A percentile compares a stretch with the other conserved stretches of the same genome.
These are phyloP conservation scores for Colletotrichum neosansevieriae DNA, from an alignment of 2,329 filamentous ascomycete species.

Conservation along the genomic window DNA sequence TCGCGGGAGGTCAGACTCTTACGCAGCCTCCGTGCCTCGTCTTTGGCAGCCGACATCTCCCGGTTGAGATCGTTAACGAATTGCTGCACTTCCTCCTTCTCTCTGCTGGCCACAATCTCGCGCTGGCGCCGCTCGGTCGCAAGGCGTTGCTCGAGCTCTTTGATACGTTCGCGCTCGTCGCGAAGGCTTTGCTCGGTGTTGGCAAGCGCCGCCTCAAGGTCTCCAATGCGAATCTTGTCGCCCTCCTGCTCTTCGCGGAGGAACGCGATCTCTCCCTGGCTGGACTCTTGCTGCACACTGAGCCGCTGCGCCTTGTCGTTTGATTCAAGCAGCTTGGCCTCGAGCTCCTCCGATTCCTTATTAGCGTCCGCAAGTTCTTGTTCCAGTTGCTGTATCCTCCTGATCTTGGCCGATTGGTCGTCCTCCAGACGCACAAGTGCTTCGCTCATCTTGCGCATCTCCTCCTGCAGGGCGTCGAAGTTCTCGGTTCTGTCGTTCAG, in stretches of 20 bases:
- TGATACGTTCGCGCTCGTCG: conserved; percentile 83
- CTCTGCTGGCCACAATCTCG: conserved; percentile 86
- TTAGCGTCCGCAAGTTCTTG: conserved; percentile 86
- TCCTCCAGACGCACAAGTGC: conserved; percentile 89
- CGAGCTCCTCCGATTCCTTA: conserved; percentile 86
- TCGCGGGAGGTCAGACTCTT: conserved; percentile 87
- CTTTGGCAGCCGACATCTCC: conserved; percentile 84
- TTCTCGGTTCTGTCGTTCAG: conserved; percentile 85
- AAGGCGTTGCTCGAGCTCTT: conserved; percentile 80
- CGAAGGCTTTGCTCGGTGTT: conserved; percentile 83
- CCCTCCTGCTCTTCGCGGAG: conserved; percentile 95
- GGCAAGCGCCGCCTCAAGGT: conserved; percentile 86
- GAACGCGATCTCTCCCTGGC: conserved; percentile 94
- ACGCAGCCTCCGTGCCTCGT: conserved; percentile 84
- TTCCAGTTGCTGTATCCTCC: conserved; percentile 85
- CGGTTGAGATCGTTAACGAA: conserved; percentile 92
- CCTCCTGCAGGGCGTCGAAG: conserved; percentile 89
- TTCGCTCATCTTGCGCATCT: conserved; percentile 93
- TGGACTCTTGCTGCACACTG: conserved; percentile 91
- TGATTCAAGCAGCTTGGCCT: conserved; percentile 84
- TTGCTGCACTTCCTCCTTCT: conserved; percentile 95
- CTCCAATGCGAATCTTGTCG: conserved; percentile 98
- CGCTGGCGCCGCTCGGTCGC: conserved; percentile 85
- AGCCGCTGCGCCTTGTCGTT: conserved; percentile 90
- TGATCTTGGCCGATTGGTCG: conserved; percentile 82